phyloP scores from a whole-genome alignment of 2,329 filamentous ascomycete species.

The Aurifilum marmelostoma region DNA sequence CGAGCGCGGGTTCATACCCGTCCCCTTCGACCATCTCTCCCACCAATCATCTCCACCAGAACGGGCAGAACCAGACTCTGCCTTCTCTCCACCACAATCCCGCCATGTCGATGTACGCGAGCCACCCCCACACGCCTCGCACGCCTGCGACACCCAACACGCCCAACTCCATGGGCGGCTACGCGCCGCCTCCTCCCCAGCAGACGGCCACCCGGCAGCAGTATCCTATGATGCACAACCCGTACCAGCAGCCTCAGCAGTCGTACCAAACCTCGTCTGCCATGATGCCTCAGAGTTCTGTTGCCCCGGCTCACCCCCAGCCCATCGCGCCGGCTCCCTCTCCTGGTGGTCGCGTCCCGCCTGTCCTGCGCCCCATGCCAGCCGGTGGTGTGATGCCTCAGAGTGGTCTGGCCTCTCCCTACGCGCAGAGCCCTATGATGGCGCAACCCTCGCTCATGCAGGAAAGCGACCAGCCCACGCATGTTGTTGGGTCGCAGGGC shows the following conservation, averaged over 20 bases:
- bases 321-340: slow-evolving; percentile 74
- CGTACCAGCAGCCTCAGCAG: slow-evolving; percentile 57
- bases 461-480: slow-evolving; percentile 72
- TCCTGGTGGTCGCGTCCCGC: slow-evolving; percentile 57
- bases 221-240: slow-evolving; percentile 54
- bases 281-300: slow-evolving; percentile 70
- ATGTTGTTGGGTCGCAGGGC: slow-evolving; percentile 94
- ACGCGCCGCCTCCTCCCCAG: slow-evolving; percentile 50
- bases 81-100: slow-evolving; percentile 44
- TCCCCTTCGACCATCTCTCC: slow-evolving; percentile 35
- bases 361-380: slow-evolving; percentile 71
- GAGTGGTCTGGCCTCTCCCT: slow-evolving; percentile 61
- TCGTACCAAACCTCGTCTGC: slow-evolving; percentile 58
- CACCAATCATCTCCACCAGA: slow-evolving; percentile 33
- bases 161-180: slow-evolving; percentile 60
- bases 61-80: slow-evolving; percentile 36
- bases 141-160: slow-evolving; percentile 67
- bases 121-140: slow-evolving; percentile 63
- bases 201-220: slow-evolving; percentile 54
- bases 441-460: slow-evolving; percentile 54
- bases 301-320: slow-evolving; percentile 71
- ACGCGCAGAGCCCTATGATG: slow-evolving; percentile 61
- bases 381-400: slow-evolving; percentile 66
- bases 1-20: slow-evolving; percentile 36
- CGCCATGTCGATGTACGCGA: slow-evolving; percentile 59